Percentiles rank a stretch among this genome's conserved stretches.
phyloP scores from a whole-genome alignment of 805 yeast species.

The Pichia membranifaciens region DNA sequence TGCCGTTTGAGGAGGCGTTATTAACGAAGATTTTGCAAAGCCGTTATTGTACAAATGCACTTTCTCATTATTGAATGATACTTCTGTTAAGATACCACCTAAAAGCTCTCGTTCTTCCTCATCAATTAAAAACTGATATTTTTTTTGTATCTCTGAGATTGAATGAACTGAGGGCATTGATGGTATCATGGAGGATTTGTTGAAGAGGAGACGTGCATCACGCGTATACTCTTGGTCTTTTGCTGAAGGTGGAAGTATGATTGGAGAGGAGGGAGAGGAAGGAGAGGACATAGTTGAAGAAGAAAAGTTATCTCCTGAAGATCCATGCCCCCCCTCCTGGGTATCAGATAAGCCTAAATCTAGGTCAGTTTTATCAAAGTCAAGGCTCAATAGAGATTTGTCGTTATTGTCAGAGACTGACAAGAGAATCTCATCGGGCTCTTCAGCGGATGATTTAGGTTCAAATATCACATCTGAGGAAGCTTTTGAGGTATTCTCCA shows the following conservation, averaged over 20 bases:
- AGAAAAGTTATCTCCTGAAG: not conserved
- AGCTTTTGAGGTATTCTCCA: not conserved
- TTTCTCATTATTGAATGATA: not conserved
- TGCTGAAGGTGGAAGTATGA: constrained; percentile 9
- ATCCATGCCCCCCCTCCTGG: not conserved
- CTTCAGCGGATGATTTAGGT: not conserved
- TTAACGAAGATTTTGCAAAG: not conserved
- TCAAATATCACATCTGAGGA: not conserved
- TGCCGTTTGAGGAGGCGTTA: not conserved
- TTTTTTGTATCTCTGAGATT: constrained; percentile 15
- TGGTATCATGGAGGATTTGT: constrained; percentile 7
- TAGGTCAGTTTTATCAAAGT: not conserved
- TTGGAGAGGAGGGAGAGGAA: not conserved
- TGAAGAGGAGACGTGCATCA: constrained; percentile 14
- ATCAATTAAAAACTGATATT: constrained; percentile 16
- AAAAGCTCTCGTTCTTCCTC: constrained; percentile 21
- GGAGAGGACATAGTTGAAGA: too few species aligned
- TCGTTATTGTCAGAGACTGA: not conserved
- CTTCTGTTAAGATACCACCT: not conserved
- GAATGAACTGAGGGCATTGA: constrained; percentile 13
- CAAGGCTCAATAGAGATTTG: not conserved
- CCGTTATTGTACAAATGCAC: too few species aligned
- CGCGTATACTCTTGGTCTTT: constrained; percentile 10
- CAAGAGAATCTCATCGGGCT: not conserved
- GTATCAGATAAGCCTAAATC: not conserved